Conservation (phyloP, 805 yeast species). For the Wickerhamiella australiensis region DNA sequence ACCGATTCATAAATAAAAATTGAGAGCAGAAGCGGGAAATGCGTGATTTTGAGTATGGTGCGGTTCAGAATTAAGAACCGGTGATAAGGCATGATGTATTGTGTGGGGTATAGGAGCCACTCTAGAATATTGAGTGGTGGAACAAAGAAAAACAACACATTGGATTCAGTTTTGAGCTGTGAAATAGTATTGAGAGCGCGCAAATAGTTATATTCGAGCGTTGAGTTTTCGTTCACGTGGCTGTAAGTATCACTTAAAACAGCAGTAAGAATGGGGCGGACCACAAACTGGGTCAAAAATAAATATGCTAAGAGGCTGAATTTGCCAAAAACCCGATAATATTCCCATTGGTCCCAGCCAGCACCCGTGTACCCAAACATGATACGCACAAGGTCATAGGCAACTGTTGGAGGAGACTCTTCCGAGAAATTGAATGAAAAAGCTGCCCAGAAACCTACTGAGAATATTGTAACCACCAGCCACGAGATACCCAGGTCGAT, state of each 20-base stretch:
- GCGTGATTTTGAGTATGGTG: slow-evolving; percentile 29
- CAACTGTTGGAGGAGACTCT: slow-evolving; percentile 34
- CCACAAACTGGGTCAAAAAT: slow-evolving; percentile 43
- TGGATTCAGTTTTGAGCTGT: slow-evolving; percentile 30
- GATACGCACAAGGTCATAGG: slow-evolving; percentile 41
- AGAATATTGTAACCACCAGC: slow-evolving; percentile 37
- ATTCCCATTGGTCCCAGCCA: slow-evolving; percentile 45
- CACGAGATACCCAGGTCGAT: slow-evolving; percentile 40
- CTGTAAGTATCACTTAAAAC: slow-evolving; percentile 35
- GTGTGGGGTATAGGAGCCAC: slow-evolving; percentile 27
- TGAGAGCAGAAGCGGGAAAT: slow-evolving; percentile 28
- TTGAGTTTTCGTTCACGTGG: slow-evolving; percentile 27
- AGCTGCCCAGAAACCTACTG: slow-evolving; percentile 44
- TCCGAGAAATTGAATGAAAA: slow-evolving; percentile 40
- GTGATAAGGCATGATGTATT: slow-evolving; percentile 25
- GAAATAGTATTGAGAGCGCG: slow-evolving; percentile 30
- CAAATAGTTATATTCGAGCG: slow-evolving; percentile 30
- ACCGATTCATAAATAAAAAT: slow-evolving; percentile 28
- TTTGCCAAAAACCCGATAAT: slow-evolving; percentile 38
- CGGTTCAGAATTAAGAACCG: slow-evolving; percentile 27
- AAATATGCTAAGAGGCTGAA: slow-evolving; percentile 38
- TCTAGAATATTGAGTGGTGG: slow-evolving; percentile 30
- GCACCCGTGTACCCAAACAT: slow-evolving; percentile 50
- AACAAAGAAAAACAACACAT: slow-evolving; percentile 28
- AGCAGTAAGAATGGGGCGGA: slow-evolving; percentile 44